Percentiles rank a stretch among this genome's conserved stretches.
Evolutionary conservation across 1,139 yeast genomes (phyloP).

Genomic region (Magnusiomyces fungicola): DNA sequence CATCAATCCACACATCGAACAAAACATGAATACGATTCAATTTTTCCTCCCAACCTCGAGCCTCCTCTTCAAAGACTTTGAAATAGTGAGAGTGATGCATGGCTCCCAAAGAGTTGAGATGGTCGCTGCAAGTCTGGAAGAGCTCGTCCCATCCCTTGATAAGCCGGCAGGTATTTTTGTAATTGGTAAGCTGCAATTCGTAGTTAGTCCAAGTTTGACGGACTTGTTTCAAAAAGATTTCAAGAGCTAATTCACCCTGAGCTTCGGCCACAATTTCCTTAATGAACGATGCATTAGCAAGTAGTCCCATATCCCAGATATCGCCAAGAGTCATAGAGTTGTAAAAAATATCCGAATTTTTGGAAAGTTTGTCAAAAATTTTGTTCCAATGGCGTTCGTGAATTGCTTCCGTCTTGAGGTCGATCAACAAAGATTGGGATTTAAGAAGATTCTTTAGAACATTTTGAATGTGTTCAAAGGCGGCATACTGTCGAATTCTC

Average conservation of each 20-base stretch:
- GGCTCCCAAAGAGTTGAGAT: constrained; percentile 54
- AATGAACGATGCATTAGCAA: constrained; percentile 41
- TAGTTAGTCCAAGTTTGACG: constrained; percentile 34
- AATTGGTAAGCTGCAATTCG: constrained; percentile 50
- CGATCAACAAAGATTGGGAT: constrained; percentile 38
- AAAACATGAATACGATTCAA: constrained; percentile 46
- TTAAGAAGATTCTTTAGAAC: constrained; percentile 39
- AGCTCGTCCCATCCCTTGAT: constrained; percentile 64
- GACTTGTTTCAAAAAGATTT: constrained; percentile 46
- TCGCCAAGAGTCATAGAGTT: constrained; percentile 44
- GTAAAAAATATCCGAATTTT: constrained; percentile 25
- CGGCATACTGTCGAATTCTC: constrained; percentile 58
- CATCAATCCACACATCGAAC: constrained; percentile 72
- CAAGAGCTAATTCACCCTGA: constrained; percentile 62
- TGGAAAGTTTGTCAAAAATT: constrained; percentile 36
- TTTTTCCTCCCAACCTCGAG: constrained; percentile 48
- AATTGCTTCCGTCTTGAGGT: constrained; percentile 51
- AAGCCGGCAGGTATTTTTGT: constrained; percentile 46
- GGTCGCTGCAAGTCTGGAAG: constrained; percentile 53
- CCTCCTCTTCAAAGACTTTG: constrained; percentile 54
- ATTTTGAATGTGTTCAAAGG: constrained; percentile 54
- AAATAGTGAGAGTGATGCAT: constrained; percentile 69
- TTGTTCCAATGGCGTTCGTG: constrained; percentile 63
- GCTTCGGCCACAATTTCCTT: constrained; percentile 55
- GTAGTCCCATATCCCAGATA: constrained; percentile 52